Conservation (phyloP, 139 green algal species). For the Picochlorum sp. region DNA sequence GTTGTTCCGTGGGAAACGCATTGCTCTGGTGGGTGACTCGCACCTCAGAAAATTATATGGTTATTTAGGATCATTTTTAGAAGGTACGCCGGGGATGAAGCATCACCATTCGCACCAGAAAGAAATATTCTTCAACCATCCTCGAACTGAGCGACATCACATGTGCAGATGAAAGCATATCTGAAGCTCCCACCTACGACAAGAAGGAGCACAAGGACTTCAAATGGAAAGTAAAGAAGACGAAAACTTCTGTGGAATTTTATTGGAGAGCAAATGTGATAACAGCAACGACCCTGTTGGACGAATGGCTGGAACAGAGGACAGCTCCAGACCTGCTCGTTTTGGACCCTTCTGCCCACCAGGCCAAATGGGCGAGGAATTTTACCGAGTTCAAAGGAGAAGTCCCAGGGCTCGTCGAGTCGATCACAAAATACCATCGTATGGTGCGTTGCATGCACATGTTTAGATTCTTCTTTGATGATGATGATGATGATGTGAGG, state of each 20-base stretch:
- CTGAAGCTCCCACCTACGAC: neutral
- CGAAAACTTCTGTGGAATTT: slow-evolving; percentile 1
- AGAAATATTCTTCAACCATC: too few relatives aligned
- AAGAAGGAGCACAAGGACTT: slow-evolving; percentile 4
- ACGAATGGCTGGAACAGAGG: neutral
- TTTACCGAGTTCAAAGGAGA: slow-evolving; percentile 1
- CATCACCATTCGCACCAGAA: neutral
- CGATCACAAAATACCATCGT: neutral
- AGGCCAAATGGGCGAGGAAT: slow-evolving; percentile 5
- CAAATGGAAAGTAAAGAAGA: slow-evolving; percentile 1
- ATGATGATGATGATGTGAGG: too few relatives aligned
- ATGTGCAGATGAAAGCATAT: neutral
- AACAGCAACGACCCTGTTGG: neutral
- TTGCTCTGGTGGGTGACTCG: neutral
- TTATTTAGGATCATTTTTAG: slow-evolving; percentile 1
- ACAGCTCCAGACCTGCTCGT: neutral
- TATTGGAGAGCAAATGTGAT: slow-evolving; percentile 1
- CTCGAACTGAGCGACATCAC: neutral
- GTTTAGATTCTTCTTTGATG: neutral
- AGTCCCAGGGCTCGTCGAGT: neutral
- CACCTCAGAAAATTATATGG: slow-evolving; percentile 2
- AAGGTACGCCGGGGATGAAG: neutral
- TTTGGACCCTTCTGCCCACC: neutral
- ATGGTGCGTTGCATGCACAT: neutral
- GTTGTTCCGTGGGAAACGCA: neutral